Conservation (phyloP, 2,329 filamentous ascomycete species). For the Grosmannia penicillata region DNA sequence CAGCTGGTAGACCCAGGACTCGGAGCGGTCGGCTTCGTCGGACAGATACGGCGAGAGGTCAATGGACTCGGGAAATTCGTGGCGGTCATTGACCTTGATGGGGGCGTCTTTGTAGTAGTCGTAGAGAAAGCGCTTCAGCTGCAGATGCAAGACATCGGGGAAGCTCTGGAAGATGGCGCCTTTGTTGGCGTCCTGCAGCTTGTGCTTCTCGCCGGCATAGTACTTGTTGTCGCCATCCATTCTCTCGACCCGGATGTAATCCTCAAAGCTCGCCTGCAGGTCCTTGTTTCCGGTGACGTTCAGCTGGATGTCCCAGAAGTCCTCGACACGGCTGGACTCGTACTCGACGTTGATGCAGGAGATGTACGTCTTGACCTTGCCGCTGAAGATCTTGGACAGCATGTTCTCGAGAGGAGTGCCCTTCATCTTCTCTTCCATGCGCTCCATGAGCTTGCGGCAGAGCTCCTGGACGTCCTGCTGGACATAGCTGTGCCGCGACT, state of each 20-base stretch:
- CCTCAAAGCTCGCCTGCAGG: constrained; percentile 83
- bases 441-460: constrained; percentile 92
- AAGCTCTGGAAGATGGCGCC: constrained; percentile 95
- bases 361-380: constrained; percentile 97
- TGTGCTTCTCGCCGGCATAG: constrained; percentile 76
- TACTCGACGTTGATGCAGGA: constrained; percentile 98
- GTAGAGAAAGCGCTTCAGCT: constrained; percentile 96
- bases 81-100: constrained; percentile 96
- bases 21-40: constrained; percentile 71
- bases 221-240: constrained; percentile 98
- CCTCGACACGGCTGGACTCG: constrained; percentile 87
- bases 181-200: constrained; percentile 92
- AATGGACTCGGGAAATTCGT: constrained; percentile 75
- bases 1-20: constrained; percentile 81
- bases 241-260: constrained; percentile 93
- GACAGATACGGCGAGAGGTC: constrained; percentile 80
- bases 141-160: constrained; percentile 83
- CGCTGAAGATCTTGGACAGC: constrained; percentile 81
- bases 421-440: constrained; percentile 96
- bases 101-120: constrained; percentile 91
- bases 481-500: constrained; percentile 93
- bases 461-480: constrained; percentile 98
- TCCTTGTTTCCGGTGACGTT: constrained; percentile 93
- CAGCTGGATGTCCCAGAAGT: constrained; percentile 98
- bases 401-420: constrained; percentile 83